Conservation (phyloP, 768 basidiomycete species). For the Tricholoma bakamatsutake region DNA sequence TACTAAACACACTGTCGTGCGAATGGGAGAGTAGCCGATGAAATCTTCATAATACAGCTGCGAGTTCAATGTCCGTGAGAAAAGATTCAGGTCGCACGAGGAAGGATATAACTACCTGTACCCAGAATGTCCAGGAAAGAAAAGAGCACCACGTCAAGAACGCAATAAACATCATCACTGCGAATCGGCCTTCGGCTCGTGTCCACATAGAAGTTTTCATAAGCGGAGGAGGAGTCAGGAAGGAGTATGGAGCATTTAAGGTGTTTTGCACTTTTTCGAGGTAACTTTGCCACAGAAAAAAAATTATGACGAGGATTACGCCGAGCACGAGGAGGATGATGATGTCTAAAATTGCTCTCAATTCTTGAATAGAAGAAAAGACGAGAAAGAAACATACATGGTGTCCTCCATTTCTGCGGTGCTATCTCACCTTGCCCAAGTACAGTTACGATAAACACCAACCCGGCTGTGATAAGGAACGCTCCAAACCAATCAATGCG, state of each 20-base stretch:
- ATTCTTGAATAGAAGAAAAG: conserved; percentile 12
- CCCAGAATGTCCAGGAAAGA: conserved; percentile 40
- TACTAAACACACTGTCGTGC: conserved; percentile 58
- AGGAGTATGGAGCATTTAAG: conserved; percentile 2
- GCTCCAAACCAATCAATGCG: conserved; percentile 76
- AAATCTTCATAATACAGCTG: conserved; percentile 75
- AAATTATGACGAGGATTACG: conserved; percentile 43
- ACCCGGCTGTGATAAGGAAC: conserved; percentile 49
- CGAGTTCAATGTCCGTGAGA: background rate
- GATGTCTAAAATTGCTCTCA: conserved; percentile 39
- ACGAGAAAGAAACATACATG: conserved; percentile 11
- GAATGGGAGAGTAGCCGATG: conserved; percentile 43
- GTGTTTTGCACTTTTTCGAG: conserved; percentile 34
- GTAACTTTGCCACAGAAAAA: conserved; percentile 57
- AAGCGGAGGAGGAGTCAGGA: conserved; percentile 44
- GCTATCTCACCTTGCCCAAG: conserved; percentile 60
- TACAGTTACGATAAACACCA: conserved; percentile 65
- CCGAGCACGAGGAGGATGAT: conserved; percentile 59
- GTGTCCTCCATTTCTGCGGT: conserved; percentile 51
- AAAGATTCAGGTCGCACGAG: conserved; percentile 27
- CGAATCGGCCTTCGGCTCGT: conserved; percentile 51
- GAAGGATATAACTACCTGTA: conserved; percentile 12
- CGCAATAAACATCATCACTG: conserved; percentile 49
- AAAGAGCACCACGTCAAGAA: conserved; percentile 58
- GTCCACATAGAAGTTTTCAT: conserved; percentile 58